Conservation (phyloP, 2,329 filamentous ascomycete genomes). For the Sporothrix pallida region DNA sequence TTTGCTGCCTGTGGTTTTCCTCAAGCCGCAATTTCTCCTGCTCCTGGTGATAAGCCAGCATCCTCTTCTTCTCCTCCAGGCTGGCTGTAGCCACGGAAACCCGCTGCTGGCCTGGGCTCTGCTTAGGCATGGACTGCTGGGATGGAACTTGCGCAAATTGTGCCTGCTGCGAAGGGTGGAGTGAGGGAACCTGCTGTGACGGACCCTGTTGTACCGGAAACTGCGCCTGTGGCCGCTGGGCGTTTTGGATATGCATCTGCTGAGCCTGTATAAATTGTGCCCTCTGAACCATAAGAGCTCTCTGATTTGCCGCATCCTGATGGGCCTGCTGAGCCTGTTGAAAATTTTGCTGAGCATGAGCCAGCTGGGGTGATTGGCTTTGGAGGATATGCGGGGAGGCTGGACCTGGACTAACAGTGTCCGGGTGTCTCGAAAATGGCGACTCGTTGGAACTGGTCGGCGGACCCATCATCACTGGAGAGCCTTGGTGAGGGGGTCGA, state of each 20-base stretch:
- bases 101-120: background rate
- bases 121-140: background rate
- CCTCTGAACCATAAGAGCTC: no score
- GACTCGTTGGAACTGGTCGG: no score
- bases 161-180: slow-evolving; percentile 14
- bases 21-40: background rate
- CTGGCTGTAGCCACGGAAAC: background rate
- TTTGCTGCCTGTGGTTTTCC: background rate
- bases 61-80: background rate
- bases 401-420: background rate
- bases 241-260: slow-evolving; percentile 6
- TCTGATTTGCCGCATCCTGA: background rate
- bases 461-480: background rate
- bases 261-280: slow-evolving; percentile 18
- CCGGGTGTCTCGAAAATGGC: background rate
- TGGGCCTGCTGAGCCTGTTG: slow-evolving; percentile 30
- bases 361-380: background rate
- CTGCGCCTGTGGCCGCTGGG: background rate
- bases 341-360: background rate
- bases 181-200: background rate
- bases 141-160: background rate
- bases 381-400: background rate
- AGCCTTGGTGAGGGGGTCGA: background rate
- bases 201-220: background rate
- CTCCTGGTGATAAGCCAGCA: background rate